phyloP scores from a whole-genome alignment of 2,329 filamentous ascomycete genomes.

The Beauveria sp. region DNA sequence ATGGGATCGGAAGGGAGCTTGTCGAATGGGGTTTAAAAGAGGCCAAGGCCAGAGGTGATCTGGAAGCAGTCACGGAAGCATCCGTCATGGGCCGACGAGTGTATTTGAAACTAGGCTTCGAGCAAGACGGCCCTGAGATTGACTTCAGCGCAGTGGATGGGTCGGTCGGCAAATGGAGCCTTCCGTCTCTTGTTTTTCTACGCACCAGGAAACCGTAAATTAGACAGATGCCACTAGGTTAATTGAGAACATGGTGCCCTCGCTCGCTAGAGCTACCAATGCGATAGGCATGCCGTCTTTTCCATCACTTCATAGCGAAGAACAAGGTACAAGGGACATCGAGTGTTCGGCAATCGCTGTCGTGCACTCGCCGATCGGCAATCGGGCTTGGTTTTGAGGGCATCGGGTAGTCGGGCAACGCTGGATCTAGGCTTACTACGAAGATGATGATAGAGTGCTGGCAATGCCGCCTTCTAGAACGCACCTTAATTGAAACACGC shows the following conservation, averaged over 20 bases:
- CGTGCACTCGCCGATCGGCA: no score
- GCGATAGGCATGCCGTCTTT: slow-evolving; percentile 12
- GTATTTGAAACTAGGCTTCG: slow-evolving; percentile 40
- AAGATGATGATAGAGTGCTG: slow-evolving; percentile 14
- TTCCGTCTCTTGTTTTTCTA: slow-evolving; percentile 41
- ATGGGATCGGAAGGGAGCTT: slow-evolving; percentile 36
- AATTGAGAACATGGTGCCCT: no score
- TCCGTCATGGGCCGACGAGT: slow-evolving; percentile 40
- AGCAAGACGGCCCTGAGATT: slow-evolving; percentile 32
- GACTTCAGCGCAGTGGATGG: slow-evolving; percentile 34
- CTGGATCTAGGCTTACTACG: no score
- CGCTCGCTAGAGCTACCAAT: no score
- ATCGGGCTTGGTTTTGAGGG: no score
- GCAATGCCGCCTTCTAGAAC: slow-evolving; percentile 25
- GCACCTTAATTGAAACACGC: slow-evolving; percentile 12
- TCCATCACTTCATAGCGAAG: background rate
- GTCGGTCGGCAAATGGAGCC: slow-evolving; percentile 24
- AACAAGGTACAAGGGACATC: no score
- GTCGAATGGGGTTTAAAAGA: slow-evolving; percentile 41
- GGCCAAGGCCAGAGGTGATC: slow-evolving; percentile 29
- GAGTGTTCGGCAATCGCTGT: no score
- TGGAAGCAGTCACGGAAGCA: slow-evolving; percentile 38
- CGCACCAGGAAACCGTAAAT: slow-evolving; percentile 22
- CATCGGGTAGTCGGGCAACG: no score
- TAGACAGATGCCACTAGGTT: no score